Conservation (phyloP, 352 stramenopile species). For the Pilasporangium apinafurcum region DNA sequence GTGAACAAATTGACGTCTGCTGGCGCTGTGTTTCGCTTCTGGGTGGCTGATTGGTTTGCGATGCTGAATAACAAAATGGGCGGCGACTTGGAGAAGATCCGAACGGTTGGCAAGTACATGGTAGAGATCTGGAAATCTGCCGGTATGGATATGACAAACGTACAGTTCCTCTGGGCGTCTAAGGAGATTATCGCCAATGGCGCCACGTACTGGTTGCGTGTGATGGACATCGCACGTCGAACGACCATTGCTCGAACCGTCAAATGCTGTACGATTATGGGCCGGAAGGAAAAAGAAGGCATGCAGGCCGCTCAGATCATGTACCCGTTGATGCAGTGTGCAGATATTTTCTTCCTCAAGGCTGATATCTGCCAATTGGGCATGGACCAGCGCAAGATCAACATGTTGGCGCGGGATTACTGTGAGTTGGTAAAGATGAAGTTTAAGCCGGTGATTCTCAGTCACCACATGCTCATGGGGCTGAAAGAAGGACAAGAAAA, state of each 20-base stretch:
- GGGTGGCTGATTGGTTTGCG: conserved; percentile 99
- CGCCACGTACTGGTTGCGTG: conserved; percentile 89
- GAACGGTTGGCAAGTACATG: conserved; percentile 94
- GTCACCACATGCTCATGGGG: conserved; percentile 99
- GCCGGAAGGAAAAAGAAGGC: conserved; percentile 84
- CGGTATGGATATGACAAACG: conserved; percentile 98
- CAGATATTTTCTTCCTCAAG: conserved; percentile 99
- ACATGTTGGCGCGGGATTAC: conserved; percentile 98
- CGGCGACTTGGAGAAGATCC: conserved; percentile 97
- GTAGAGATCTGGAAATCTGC: conserved; percentile 99
- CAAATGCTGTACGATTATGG: conserved; percentile 99
- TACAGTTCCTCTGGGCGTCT: conserved; percentile 98
- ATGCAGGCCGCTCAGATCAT: conserved; percentile 95
- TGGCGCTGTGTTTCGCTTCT: conserved; percentile 98
- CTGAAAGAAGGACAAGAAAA: conserved; percentile 99
- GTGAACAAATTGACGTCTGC: conserved; percentile 91
- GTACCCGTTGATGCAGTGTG: conserved; percentile 98
- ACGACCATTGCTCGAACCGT: conserved; percentile 92
- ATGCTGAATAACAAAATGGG: conserved; percentile 99
- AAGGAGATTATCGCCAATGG: conserved; percentile 91
- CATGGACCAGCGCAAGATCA: conserved; percentile 98
- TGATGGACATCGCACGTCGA: conserved; percentile 92
- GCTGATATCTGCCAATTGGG: conserved; percentile 99
- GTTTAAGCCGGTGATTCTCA: conserved; percentile 95
- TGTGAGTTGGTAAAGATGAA: conserved; percentile 94